Evolutionary conservation across 768 basidiomycete genomes (phyloP).

Genomic region (Leccinum imitatum): DNA sequence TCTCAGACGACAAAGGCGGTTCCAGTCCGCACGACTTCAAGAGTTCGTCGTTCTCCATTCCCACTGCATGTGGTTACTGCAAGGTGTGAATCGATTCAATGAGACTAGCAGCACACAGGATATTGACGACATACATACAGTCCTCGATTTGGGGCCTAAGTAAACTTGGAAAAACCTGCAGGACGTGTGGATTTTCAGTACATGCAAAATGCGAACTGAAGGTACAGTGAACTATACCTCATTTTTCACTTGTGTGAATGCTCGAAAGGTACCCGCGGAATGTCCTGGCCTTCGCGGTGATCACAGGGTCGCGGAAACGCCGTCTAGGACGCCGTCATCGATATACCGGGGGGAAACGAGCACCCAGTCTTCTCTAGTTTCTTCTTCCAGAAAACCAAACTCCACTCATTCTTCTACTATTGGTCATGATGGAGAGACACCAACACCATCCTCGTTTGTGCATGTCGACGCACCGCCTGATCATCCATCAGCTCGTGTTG

Average conservation of each 20-base stretch:
- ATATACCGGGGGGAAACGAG: slow-evolving; percentile 33
- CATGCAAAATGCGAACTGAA: slow-evolving; percentile 87
- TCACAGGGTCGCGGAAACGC: slow-evolving; percentile 25
- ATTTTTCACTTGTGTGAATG: slow-evolving; percentile 11
- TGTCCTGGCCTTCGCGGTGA: slow-evolving; percentile 42
- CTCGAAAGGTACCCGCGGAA: slow-evolving; percentile 66
- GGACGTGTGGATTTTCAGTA: slow-evolving; percentile 71
- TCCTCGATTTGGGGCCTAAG: slow-evolving; percentile 84
- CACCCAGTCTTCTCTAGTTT: slow-evolving; percentile 16
- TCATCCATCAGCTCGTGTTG: slow-evolving; percentile 55
- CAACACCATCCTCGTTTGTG: slow-evolving; percentile 60
- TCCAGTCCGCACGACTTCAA: slow-evolving; percentile 78
- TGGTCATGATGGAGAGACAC: slow-evolving; percentile 23
- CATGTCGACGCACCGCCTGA: slow-evolving; percentile 38
- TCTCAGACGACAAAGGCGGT: slow-evolving; percentile 69
- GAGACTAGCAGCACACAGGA: background rate
- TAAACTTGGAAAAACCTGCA: slow-evolving; percentile 87
- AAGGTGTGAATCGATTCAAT: slow-evolving; percentile 46
- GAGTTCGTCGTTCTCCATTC: slow-evolving; percentile 82
- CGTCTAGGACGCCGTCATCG: slow-evolving; percentile 34
- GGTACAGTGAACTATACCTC: slow-evolving; percentile 38
- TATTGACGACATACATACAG: slow-evolving; percentile 36
- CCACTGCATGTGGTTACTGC: slow-evolving; percentile 80
- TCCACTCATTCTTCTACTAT: slow-evolving; percentile 7
- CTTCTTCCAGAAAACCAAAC: slow-evolving; percentile 7